Evolutionary conservation across 305 asterid species (phyloP).

Genomic region (Fraxinus sp.): DNA sequence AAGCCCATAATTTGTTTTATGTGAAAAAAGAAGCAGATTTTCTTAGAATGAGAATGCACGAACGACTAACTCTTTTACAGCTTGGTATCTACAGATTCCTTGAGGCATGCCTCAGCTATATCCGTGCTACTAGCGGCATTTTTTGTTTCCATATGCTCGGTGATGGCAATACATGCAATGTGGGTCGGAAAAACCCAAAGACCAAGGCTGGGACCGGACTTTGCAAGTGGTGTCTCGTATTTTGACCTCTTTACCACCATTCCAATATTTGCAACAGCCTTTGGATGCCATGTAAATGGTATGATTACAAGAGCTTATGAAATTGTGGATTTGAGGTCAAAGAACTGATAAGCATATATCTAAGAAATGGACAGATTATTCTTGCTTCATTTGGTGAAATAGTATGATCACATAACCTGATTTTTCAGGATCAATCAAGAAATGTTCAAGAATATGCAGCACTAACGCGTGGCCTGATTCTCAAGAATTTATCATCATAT

Average conservation of each 20-base stretch:
- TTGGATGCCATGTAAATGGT: slow-evolving; percentile 94
- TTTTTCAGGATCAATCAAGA: background rate
- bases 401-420: background rate
- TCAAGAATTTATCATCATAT: background rate
- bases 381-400: background rate
- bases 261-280: slow-evolving; percentile 88
- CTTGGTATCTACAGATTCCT: slow-evolving; percentile 64
- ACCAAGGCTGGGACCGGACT: slow-evolving; percentile 67
- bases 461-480: background rate
- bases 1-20: background rate
- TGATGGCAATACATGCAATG: slow-evolving; percentile 74
- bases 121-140: slow-evolving; percentile 86
- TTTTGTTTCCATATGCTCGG: slow-evolving; percentile 76
- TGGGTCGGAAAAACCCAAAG: slow-evolving; percentile 64
- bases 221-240: slow-evolving; percentile 51
- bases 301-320: slow-evolving; percentile 20
- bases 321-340: background rate
- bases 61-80: slow-evolving; percentile 36
- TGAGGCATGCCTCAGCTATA: slow-evolving; percentile 81
- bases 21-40: slow-evolving; percentile 11
- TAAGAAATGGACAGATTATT: background rate
- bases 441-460: background rate
- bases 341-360: background rate
- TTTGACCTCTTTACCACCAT: slow-evolving; percentile 80
- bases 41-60: slow-evolving; percentile 8